Evolutionary conservation across 1,139 yeast species (phyloP).

Genomic region (Zygosaccharomyces pseudobailii): DNA sequence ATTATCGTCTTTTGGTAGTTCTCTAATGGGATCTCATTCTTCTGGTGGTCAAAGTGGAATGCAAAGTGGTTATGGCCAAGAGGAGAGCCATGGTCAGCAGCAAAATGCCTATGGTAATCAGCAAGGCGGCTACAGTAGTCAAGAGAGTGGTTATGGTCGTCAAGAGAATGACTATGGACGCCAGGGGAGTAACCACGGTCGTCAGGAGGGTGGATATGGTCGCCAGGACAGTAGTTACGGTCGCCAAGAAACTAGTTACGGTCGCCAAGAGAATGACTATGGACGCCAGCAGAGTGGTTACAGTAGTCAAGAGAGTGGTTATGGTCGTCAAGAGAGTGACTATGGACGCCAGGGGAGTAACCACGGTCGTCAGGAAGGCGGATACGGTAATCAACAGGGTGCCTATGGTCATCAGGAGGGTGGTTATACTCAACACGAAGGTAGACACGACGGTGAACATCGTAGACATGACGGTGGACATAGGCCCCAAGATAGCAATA

Average conservation of each 20-base stretch:
- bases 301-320: too few relatives aligned
- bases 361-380: too few relatives aligned
- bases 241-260: too few relatives aligned
- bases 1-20: slow-evolving; percentile 6
- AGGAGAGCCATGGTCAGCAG: slow-evolving; percentile 4
- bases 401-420: slow-evolving; percentile 2
- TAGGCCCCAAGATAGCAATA: neutral
- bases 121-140: neutral
- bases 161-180: too few relatives aligned
- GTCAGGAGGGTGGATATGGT: too few relatives aligned
- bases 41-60: slow-evolving; percentile 1
- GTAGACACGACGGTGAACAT: too few relatives aligned
- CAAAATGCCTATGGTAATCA: neutral
- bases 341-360: too few relatives aligned
- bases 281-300: too few relatives aligned
- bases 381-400: neutral
- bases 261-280: too few relatives aligned
- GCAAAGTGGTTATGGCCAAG: slow-evolving; percentile 4
- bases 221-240: neutral
- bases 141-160: neutral
- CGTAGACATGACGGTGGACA: slow-evolving; percentile 1
- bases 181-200: too few relatives aligned
- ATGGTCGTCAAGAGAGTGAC: too few relatives aligned
- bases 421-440: neutral
- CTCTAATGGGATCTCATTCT: slow-evolving; percentile 12